phyloP scores from a whole-genome alignment of 108 stramenopile species.

The Skeletonema marinoi region DNA sequence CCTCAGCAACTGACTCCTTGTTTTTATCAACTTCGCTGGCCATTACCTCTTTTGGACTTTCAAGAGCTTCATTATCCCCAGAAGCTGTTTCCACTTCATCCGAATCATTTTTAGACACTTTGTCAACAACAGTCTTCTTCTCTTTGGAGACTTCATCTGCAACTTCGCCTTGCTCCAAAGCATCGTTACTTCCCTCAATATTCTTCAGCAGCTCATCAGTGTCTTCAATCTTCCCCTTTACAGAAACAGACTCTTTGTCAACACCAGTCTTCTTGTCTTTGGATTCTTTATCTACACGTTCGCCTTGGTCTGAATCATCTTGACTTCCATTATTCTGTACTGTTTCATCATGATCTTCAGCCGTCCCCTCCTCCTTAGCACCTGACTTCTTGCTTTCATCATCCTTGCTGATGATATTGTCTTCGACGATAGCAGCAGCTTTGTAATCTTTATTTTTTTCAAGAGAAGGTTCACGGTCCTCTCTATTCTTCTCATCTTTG shows the following conservation, averaged over 20 bases:
- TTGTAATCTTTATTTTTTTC: neutral
- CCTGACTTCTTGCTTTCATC: neutral
- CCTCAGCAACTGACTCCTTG: too few species aligned
- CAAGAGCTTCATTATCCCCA: neutral
- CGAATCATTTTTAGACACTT: too few species aligned
- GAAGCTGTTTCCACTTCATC: too few species aligned
- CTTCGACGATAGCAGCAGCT: neutral
- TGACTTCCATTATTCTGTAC: neutral
- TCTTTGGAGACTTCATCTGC: neutral
- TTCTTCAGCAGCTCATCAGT: neutral
- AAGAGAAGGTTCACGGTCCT: neutral
- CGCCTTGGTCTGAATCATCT: neutral
- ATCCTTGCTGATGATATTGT: neutral
- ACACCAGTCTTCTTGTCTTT: neutral
- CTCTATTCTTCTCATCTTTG: constrained; percentile 6
- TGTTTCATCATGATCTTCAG: neutral
- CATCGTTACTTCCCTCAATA: neutral
- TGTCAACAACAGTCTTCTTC: neutral
- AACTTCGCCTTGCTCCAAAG: neutral
- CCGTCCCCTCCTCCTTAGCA: neutral
- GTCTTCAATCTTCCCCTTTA: neutral
- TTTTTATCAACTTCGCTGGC: neutral
- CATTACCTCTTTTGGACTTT: neutral
- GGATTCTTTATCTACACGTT: neutral
- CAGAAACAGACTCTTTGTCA: too few species aligned